A percentile compares a stretch with the other conserved stretches of the same genome.
Conservation (phyloP, 192 early-diverging fungal genomes). For the Entophlyctis luteolus region DNA sequence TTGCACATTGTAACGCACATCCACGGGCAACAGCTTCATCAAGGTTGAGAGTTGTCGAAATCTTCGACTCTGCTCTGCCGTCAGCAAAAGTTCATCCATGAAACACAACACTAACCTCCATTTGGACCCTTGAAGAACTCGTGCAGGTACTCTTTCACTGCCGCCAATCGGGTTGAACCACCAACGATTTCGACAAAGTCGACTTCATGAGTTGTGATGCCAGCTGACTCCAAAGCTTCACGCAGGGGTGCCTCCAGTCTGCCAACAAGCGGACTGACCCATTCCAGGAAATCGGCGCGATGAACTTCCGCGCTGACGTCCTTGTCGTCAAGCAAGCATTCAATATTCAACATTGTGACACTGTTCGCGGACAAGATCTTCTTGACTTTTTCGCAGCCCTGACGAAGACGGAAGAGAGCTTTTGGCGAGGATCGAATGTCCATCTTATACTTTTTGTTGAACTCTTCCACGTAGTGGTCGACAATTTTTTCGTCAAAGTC, state of each 20-base stretch:
- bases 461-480: constrained; percentile 80
- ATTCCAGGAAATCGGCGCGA: constrained; percentile 82
- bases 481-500: constrained; percentile 89
- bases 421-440: constrained; percentile 85
- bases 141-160: constrained; percentile 84
- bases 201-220: constrained; percentile 75
- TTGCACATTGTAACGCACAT: constrained; percentile 94
- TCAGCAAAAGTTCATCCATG: too few relatives aligned
- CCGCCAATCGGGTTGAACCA: constrained; percentile 90
- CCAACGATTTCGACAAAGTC: constrained; percentile 94
- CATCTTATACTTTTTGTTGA: constrained; percentile 93
- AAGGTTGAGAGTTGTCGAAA: constrained; percentile 92
- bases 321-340: constrained; percentile 93
- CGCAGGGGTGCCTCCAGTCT: constrained; percentile 70
- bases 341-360: constrained; percentile 85
- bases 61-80: constrained; percentile 55
- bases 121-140: constrained; percentile 75
- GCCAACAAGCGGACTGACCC: constrained; percentile 66
- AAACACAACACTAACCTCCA: too few relatives aligned
- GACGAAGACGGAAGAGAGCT: constrained; percentile 83
- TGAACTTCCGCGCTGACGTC: constrained; percentile 83
- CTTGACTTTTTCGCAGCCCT: constrained; percentile 91
- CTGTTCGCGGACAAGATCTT: constrained; percentile 93
- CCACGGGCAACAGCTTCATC: constrained; percentile 97
- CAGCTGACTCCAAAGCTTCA: constrained; percentile 72